Base-by-base conservation (phyloP, 495 filamentous ascomycete genomes). In the Collariella sp. region DNA sequence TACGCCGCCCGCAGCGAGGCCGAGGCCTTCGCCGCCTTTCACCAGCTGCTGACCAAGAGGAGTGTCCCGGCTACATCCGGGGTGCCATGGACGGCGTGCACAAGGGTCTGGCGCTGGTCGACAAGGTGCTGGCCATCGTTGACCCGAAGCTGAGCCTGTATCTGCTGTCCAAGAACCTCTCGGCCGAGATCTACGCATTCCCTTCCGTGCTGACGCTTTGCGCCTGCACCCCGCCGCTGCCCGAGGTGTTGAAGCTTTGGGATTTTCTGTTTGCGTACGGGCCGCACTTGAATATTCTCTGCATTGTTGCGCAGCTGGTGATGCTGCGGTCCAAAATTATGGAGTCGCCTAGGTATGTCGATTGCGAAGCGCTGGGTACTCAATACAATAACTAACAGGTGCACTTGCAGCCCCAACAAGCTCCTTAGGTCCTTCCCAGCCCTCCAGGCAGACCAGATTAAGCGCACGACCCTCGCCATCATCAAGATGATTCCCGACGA, bases 21-120 rank as follows among this genome's bases (percentile, higher is more conserved):
- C 0, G 89, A 99, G 66, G 93, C 94, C 11, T 97, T 95, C 52
- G 83, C 87, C 24, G 83, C 89, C 10, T 97, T 99, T 67, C 82
- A 94, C 63, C 82, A 82, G 38, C 91, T 96, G 57, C 82, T 97
- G 57, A 93, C 89, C 9, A 76, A 77, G n/a, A n/a, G 34, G 91
- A 97, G 71, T 89, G 87, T 58, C 93, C 94, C 0, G 91, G 88
- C 10, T 99, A 99, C 67, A 89, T 97, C 47, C 82, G 89, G 23
- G 89, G 91, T 11, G 88, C 89, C 33, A 96, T 99, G 93, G 93
- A 96, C 59, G 93, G 93, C 24, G 93, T 97, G 18, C 94, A 99
- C 69, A 86, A 84, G 55, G 93, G 93, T 5, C 76, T 97, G 11
- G 84, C 83, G 29, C 75, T 99, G 10, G 94, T 99, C 4, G 94